These are phyloP conservation scores for Candolleomyces aberdarensis DNA, from an alignment of 768 basidiomycete species.

Conservation along the genomic window DNA sequence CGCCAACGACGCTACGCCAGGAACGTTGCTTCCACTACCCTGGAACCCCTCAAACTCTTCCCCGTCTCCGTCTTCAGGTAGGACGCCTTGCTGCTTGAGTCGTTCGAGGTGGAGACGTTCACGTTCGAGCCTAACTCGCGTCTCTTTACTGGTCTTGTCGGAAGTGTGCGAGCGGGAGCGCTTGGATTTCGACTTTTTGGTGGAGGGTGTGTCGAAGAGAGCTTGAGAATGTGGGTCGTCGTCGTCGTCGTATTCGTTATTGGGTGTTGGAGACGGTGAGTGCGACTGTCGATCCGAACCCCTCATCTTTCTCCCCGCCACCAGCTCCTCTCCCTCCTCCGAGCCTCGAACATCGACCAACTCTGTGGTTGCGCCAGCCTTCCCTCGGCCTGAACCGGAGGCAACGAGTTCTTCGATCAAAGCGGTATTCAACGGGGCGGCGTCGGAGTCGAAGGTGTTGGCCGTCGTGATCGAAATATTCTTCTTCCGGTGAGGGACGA, in stretches of 20 bases:
- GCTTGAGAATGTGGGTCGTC: too few species aligned
- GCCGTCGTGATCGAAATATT: too few species aligned
- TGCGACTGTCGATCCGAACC: too few species aligned
- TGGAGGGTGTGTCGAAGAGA: not conserved
- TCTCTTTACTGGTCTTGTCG: slow-evolving; percentile 21
- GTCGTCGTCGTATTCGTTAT: too few species aligned
- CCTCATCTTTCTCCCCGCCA: too few species aligned
- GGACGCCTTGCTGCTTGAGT: slow-evolving; percentile 8
- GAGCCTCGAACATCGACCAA: not conserved
- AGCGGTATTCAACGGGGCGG: slow-evolving; percentile 58
- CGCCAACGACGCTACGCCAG: not conserved
- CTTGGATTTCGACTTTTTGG: not conserved
- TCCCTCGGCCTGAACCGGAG: not conserved
- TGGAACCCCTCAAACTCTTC: slow-evolving; percentile 67
- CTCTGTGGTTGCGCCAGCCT: not conserved
- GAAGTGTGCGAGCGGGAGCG: not conserved
- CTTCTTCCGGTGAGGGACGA: not conserved
- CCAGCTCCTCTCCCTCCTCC: not conserved
- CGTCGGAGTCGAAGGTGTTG: slow-evolving; percentile 53
- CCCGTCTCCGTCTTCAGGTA: slow-evolving; percentile 26
- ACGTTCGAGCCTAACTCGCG: slow-evolving; percentile 34
- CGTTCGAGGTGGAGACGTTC: slow-evolving; percentile 8
- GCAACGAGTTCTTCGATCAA: slow-evolving; percentile 50
- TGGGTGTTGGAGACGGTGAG: too few species aligned
- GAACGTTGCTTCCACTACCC: slow-evolving; percentile 37